Evolutionary conservation across 116 monocot genomes (phyloP), one percentile per base, ranked within the genome.

Genomic region (Cymodocea nodosa): DNA sequence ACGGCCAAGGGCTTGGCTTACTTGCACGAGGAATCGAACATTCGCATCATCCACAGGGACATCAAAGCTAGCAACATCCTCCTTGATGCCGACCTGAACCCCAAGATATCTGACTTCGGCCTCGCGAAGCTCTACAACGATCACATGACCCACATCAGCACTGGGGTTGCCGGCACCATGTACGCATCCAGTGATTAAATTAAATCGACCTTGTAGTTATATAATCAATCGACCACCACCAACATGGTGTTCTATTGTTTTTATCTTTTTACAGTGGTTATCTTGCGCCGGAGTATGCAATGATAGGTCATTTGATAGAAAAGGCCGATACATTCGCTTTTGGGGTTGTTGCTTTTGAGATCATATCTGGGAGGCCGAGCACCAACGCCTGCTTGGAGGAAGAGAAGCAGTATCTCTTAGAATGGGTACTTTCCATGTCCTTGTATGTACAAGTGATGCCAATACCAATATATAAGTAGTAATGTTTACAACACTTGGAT

Each of bases 101-200:
- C 87, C n/a, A 87, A 83, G 68, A 83, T 87, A 68, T 83, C 87
- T 40, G 87, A 87, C 66, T 87, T 87, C 68, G 87, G 87, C 57
- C 76, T 87, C 4, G 83, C 87, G n/a, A 87, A 78, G 70, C 80
- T 87, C 50, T 87, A 83, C 75, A 78, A 80, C 63, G 78, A 87
- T n/a, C 68, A 78, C 18, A 77, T 78, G 65, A 87, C 83, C 44
- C 87, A 87, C 51, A 78, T 83, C 17, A 87, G 74, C 73, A 87
- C 87, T n/a, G 78, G 78, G 64, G 78, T 87, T 75, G 83, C 87
- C 18, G 87, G 87, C 13, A 87, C 87, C 73, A 71, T 83, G 87
- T 83, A 76, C 64, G 75, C 15, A 56, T 30, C 30, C 3, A 3
- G n/a, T 30, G 1, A 30, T 30, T 30, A 30, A 3, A 30, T 12